Evolutionary conservation across 805 yeast species (phyloP), one percentile per base, ranked within the genome.

Genomic region (Starmerella stigmatis): DNA sequence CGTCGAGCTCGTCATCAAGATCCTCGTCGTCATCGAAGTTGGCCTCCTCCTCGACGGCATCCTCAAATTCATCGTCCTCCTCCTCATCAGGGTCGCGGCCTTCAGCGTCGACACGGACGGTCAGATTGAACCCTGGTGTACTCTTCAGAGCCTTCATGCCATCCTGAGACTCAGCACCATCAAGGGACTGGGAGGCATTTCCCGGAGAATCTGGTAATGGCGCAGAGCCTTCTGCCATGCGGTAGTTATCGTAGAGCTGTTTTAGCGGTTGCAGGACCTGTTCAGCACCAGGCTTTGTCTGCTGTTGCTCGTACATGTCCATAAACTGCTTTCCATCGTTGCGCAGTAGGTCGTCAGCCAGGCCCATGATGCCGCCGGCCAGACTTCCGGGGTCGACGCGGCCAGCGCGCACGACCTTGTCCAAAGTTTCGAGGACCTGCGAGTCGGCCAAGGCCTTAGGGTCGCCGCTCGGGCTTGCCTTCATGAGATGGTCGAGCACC

Each of bases 311-410:
- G 75, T 86, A 79, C 72, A 84, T 79, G 51, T 79, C 79, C 26
- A 85, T 72, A 51, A 86, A 83, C 33, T 78, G 74, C 51, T 73
- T 72, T n/a, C 94, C 94, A 50, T 81, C 84, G 57, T 79, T 79
- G 53, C 75, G 75, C 54, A 85, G 69, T 22, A 86, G 62, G 57
- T 85, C 94, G 53, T 85, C 94, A 0, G 94, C 92, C 34, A 86
- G 73, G 3, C 40, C 40, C 40, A 36, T 36, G 25, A 36, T 36
- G 7, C 40, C 40, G 15, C 40, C 40, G 17, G 40, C 40, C 9
- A 36, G 40, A 30, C 40, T 36, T 12, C 40, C 40, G 1, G 40
- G 40, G 29, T 36, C 40, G 15, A 36, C 40, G 40, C 40, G 40
- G 30, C 40, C 40, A 23, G 40, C 40, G 40, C 40, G 40, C 12